Conservation (phyloP, 768 basidiomycete genomes). For the Lactarius hatsudake region DNA sequence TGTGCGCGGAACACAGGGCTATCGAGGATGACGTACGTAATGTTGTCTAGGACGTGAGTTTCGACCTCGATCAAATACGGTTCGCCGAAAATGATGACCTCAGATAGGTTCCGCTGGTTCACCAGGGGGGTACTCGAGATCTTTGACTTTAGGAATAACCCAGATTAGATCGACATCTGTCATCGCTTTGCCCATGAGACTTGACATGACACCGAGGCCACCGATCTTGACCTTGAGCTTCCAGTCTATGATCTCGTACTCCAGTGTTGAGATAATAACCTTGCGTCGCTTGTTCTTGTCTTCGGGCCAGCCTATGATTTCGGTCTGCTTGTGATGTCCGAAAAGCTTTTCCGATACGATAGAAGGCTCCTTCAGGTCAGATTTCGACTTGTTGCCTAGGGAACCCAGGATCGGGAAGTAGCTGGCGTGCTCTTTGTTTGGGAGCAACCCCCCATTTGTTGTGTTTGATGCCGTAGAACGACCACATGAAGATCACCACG, state of each 20-base stretch:
- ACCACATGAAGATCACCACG: conserved; percentile 88
- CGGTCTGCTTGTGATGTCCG: conserved; percentile 48
- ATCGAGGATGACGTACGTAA: conserved; percentile 92
- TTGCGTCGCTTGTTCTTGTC: conserved; percentile 87
- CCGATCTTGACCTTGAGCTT: conserved; percentile 98
- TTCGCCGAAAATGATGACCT: conserved; percentile 95
- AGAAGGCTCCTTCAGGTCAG: conserved; percentile 63
- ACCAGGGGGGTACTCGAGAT: conserved; percentile 87
- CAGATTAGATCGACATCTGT: conserved; percentile 92
- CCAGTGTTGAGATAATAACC: conserved; percentile 87
- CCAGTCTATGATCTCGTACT: conserved; percentile 98
- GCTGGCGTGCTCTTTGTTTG: conserved; percentile 62
- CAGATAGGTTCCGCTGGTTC: conserved; percentile 92
- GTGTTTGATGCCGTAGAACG: conserved; percentile 94
- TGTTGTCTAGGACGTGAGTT: conserved; percentile 89
- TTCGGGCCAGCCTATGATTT: conserved; percentile 96
- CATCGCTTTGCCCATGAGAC: conserved; percentile 98
- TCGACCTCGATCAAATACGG: conserved; percentile 95
- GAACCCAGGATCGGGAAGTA: conserved; percentile 87
- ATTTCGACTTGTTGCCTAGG: conserved; percentile 60
- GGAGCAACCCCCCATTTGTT: conserved; percentile 87
- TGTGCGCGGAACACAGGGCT: conserved; percentile 96
- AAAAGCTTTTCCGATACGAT: conserved; percentile 73
- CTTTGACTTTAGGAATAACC: conserved; percentile 94
- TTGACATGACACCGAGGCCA: conserved; percentile 96